Evolutionary conservation across 768 basidiomycete genomes (phyloP), one percentile per base, ranked within the genome.

Genomic region (Kwoniella botswanensis): DNA sequence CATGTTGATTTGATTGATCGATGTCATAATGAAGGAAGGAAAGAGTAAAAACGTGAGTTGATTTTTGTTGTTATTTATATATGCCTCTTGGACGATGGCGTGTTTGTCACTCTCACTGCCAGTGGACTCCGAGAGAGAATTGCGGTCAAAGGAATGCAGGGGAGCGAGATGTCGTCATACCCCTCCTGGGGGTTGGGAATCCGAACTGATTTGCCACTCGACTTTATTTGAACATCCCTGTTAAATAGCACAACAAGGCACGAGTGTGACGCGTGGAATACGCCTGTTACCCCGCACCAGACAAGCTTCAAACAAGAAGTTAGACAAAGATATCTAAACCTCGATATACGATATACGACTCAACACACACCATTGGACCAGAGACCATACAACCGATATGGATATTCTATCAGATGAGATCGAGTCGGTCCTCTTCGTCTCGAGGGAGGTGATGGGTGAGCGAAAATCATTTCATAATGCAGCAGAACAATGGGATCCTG

Each of bases 361-460:
- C 10, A 13, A 63, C 52, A 15, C 46, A 52, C 7, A 21, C 9
- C 55, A 29, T 56, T 18, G 55, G 21, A 12, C 12, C 29, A 56
- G 21, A 4, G n/a, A n/a, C 12, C 17, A 56, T 15, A 29, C 12
- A 17, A 29, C 17, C 59, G 69, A 13, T 22, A 82, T 81, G 79
- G 76, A 82, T 70, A 60, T 54, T 55, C 65, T 81, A 7, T 62
- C 74, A 41, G 92, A 94, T 70, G 93, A 94, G 79, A 91, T 95
- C 70, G 91, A 95, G 84, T 93, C 93, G 57, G 88, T 95, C 76
- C 86, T 97, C 46, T 94, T 93, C 83, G 90, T 96, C 73, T 91
- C 89, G n/a, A 87, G 94, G 52, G 94, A 95, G 86, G 87, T 95
- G 64, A 94, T 92, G 86, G 93, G 93, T 93, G 77, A 80, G 85